A percentile compares a stretch with the other conserved stretches of the same genome.
These are phyloP conservation scores for Corylus avellana DNA, from an alignment of 306 rosid species.

Conservation along the genomic window DNA sequence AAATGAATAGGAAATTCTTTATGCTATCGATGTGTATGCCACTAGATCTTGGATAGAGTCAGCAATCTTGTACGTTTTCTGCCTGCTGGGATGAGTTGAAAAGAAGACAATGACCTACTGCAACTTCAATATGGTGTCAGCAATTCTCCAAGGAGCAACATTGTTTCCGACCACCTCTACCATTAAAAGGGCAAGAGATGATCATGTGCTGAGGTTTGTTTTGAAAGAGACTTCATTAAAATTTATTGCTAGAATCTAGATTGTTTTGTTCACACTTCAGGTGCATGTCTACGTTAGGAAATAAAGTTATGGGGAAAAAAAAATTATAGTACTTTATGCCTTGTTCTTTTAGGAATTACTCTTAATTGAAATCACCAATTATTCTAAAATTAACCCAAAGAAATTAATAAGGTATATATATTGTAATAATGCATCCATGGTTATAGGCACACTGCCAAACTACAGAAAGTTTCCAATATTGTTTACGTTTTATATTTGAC, in stretches of 20 bases:
- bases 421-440: no score
- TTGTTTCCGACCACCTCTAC: neutral
- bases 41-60: constrained; percentile 1
- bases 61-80: neutral
- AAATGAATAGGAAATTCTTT: neutral
- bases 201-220: neutral
- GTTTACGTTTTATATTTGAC: no score
- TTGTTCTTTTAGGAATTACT: neutral
- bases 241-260: neutral
- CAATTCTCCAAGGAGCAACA: neutral
- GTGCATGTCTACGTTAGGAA: neutral
- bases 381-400: no score
- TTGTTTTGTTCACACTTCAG: neutral
- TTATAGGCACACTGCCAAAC: no score
- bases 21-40: constrained; percentile 4
- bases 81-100: neutral
- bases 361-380: neutral
- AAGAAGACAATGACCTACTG: neutral
- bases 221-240: neutral
- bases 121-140: constrained; percentile 7
- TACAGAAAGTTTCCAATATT: no score
- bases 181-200: neutral
- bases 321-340: neutral
- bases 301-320: neutral
- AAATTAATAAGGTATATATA: no score